Evolutionary conservation across 2,329 filamentous ascomycete species (phyloP).

Genomic region (Onygena corvina): DNA sequence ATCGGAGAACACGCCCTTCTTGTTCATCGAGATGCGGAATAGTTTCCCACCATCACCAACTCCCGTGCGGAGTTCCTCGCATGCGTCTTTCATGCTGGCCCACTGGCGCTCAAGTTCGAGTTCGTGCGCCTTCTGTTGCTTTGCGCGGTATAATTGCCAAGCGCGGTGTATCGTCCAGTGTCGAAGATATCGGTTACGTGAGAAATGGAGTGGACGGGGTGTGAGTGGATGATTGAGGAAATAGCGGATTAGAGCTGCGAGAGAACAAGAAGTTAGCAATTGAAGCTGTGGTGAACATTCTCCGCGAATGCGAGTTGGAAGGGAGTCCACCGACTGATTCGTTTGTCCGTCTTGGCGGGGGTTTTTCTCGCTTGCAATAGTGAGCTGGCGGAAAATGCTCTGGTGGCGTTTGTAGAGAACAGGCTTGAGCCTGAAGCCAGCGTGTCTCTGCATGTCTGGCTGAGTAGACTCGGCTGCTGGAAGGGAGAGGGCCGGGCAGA

Average conservation of each 20-base stretch:
- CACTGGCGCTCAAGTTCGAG: constrained; percentile 66
- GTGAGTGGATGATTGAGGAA: constrained; percentile 56
- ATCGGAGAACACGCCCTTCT: constrained; percentile 66
- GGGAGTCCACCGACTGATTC: constrained; percentile 33
- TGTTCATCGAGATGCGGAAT: constrained; percentile 80
- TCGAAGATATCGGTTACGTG: constrained; percentile 70
- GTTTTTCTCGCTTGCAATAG: constrained; percentile 31
- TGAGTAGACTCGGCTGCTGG: constrained; percentile 20
- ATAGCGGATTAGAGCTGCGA: constrained; percentile 54
- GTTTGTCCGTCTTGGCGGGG: constrained; percentile 25
- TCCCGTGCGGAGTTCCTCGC: constrained; percentile 61
- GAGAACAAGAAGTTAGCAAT: not conserved
- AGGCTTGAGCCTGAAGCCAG: constrained; percentile 13
- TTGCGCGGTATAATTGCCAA: constrained; percentile 68
- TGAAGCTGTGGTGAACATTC: constrained; percentile 7
- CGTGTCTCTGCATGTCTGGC: constrained; percentile 8
- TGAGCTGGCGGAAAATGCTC: constrained; percentile 32
- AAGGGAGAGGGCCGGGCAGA: constrained; percentile 25
- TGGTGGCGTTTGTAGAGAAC: constrained; percentile 15
- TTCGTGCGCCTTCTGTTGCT: constrained; percentile 52
- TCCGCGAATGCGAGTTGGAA: not conserved
- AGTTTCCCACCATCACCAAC: constrained; percentile 46
- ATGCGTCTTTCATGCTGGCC: constrained; percentile 70
- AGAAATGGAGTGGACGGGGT: constrained; percentile 73
- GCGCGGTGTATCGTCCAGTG: constrained; percentile 99